phyloP scores from a whole-genome alignment of 1,139 yeast genomes.

The Candida labiduridarum region DNA sequence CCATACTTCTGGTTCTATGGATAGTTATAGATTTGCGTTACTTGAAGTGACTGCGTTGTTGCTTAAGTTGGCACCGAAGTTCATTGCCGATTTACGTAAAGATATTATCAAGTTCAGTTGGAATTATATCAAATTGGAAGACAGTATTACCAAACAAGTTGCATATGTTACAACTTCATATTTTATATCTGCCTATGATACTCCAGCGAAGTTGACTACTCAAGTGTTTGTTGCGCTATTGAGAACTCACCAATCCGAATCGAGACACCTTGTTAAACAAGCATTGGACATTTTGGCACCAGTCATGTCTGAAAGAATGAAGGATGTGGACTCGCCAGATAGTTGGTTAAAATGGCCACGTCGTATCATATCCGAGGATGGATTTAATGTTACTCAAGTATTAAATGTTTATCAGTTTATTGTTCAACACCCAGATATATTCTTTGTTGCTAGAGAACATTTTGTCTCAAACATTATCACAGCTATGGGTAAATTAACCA shows the following conservation, averaged over 20 bases:
- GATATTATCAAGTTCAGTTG: slow-evolving; percentile 93
- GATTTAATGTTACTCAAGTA: slow-evolving; percentile 79
- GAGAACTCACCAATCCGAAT: slow-evolving; percentile 84
- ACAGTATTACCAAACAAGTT: slow-evolving; percentile 85
- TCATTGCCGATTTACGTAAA: slow-evolving; percentile 68
- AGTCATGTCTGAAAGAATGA: slow-evolving; percentile 73
- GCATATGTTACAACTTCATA: slow-evolving; percentile 89
- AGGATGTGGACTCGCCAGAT: slow-evolving; percentile 55
- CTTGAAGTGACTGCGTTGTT: slow-evolving; percentile 80
- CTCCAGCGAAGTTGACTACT: slow-evolving; percentile 85
- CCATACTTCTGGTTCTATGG: slow-evolving; percentile 71
- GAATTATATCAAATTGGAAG: slow-evolving; percentile 90
- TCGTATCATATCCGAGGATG: slow-evolving; percentile 88
- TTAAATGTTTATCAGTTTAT: slow-evolving; percentile 89
- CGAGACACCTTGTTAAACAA: slow-evolving; percentile 79
- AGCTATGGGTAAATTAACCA: slow-evolving; percentile 93
- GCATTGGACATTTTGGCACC: slow-evolving; percentile 91
- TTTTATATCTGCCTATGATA: slow-evolving; percentile 86
- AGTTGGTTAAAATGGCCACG: slow-evolving; percentile 97
- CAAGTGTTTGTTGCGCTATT: slow-evolving; percentile 91
- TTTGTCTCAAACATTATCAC: slow-evolving; percentile 86
- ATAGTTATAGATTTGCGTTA: slow-evolving; percentile 73
- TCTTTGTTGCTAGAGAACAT: slow-evolving; percentile 85
- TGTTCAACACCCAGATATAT: slow-evolving; percentile 81
- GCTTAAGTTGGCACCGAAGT: slow-evolving; percentile 66